Conservation (phyloP, 495 filamentous ascomycete genomes). For the Aspergillus homomorphus region DNA sequence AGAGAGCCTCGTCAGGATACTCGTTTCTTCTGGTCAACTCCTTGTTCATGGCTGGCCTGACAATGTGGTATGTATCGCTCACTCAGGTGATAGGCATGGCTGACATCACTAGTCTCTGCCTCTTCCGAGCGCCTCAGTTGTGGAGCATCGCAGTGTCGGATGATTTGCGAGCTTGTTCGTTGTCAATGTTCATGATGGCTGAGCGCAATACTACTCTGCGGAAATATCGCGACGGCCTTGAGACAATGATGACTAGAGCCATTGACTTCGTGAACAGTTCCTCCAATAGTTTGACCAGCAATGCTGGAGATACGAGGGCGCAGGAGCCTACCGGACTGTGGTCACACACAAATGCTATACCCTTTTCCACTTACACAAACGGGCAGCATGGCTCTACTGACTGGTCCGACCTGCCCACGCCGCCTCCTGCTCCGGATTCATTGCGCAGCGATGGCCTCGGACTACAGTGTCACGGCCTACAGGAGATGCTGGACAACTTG, state of each 20-base stretch:
- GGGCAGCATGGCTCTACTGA: background rate
- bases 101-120: constrained; percentile 21
- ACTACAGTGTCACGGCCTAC: background rate
- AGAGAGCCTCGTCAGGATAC: constrained; percentile 37
- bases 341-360: no score
- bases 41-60: constrained; percentile 41
- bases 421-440: background rate
- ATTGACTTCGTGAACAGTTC: constrained; percentile 31
- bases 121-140: constrained; percentile 27
- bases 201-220: constrained; percentile 37
- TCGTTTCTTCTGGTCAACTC: constrained; percentile 42
- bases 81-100: constrained; percentile 16
- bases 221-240: constrained; percentile 43
- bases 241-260: constrained; percentile 37
- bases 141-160: constrained; percentile 40
- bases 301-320: background rate
- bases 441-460: background rate
- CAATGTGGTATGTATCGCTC: constrained; percentile 29
- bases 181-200: constrained; percentile 42
- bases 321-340: no score
- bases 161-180: constrained; percentile 41
- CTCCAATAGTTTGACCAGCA: background rate
- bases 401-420: background rate
- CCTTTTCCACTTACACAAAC: no score
- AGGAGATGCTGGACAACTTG: background rate